phyloP scores from a whole-genome alignment of 345 rosid species.

The Microcos paniculata region DNA sequence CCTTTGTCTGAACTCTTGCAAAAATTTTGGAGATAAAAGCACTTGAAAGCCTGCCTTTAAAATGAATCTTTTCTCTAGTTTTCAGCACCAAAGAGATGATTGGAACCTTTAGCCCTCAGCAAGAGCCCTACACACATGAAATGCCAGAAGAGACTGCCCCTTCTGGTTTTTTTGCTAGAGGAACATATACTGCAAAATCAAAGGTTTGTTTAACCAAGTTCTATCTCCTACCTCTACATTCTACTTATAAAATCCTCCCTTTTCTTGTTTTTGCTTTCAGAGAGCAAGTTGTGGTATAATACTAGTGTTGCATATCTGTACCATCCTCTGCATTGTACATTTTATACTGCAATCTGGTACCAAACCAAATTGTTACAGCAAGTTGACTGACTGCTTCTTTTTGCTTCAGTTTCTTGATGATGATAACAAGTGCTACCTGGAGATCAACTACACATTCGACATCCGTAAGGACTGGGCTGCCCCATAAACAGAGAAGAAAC shows the following conservation, averaged over 20 bases:
- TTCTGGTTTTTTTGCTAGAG: constrained; percentile 72
- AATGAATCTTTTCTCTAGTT: constrained; percentile 38
- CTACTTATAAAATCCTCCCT: neutral
- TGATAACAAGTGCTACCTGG: constrained; percentile 73
- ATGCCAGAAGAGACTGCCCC: constrained; percentile 77
- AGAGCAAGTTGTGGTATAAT: no score
- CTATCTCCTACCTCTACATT: neutral
- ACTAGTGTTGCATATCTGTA: neutral
- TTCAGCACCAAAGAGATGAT: constrained; percentile 72
- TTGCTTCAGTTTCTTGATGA: constrained; percentile 64
- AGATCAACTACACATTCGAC: constrained; percentile 72
- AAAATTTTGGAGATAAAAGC: neutral
- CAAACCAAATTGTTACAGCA: neutral
- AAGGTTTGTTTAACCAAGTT: constrained; percentile 38
- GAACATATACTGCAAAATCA: constrained; percentile 72
- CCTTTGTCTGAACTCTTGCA: neutral
- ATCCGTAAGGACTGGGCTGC: constrained; percentile 71
- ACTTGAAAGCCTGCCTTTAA: no score
- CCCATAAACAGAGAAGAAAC: constrained; percentile 14
- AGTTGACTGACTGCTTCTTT: neutral
- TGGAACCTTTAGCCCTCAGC: constrained; percentile 78
- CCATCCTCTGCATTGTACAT: neutral
- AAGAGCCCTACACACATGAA: constrained; percentile 58
- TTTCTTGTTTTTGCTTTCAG: neutral
- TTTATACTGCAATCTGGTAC: neutral